Percentiles rank a stretch among this genome's conserved stretches.
Conservation (phyloP, 768 basidiomycete species). For the Rhodotorula toruloides region DNA sequence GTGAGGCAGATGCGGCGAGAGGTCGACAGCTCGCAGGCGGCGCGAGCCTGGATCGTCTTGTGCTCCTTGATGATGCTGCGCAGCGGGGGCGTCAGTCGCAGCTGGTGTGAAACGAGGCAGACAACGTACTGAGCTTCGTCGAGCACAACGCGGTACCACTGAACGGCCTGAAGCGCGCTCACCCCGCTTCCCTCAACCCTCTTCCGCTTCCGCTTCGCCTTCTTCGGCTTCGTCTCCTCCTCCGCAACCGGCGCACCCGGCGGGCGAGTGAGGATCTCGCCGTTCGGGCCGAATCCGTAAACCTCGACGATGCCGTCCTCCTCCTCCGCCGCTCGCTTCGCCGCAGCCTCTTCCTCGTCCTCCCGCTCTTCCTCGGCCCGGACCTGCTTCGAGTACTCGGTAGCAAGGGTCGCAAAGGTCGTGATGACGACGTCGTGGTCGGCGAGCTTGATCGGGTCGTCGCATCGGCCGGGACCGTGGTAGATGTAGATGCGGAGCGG, state of each 20-base stretch:
- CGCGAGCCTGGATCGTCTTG: conserved; percentile 84
- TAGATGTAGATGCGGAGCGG: conserved; percentile 70
- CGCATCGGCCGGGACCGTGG: conserved; percentile 81
- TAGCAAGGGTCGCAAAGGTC: conserved; percentile 89
- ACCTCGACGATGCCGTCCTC: conserved; percentile 52
- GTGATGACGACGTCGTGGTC: conserved; percentile 97
- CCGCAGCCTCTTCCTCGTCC: conserved; percentile 56
- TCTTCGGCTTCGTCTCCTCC: conserved; percentile 46
- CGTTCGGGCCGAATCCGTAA: conserved; percentile 64
- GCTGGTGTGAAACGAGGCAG: not conserved
- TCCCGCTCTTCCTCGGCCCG: conserved; percentile 60
- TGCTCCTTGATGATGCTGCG: conserved; percentile 92
- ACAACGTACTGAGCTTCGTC: conserved; percentile 44
- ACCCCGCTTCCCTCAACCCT: conserved; percentile 61
- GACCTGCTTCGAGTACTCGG: conserved; percentile 86
- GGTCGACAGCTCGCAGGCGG: conserved; percentile 88
- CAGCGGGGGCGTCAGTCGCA: not conserved
- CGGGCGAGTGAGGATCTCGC: conserved; percentile 53
- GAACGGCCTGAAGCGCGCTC: conserved; percentile 84
- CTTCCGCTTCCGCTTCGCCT: conserved; percentile 63
- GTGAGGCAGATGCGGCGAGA: conserved; percentile 89
- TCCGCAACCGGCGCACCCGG: no score
- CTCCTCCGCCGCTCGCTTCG: conserved; percentile 35
- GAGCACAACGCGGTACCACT: conserved; percentile 65
- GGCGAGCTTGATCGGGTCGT: conserved; percentile 78